These are phyloP conservation scores for Adansonia digitata DNA, from an alignment of 345 rosid genomes.

Conservation along the genomic window DNA sequence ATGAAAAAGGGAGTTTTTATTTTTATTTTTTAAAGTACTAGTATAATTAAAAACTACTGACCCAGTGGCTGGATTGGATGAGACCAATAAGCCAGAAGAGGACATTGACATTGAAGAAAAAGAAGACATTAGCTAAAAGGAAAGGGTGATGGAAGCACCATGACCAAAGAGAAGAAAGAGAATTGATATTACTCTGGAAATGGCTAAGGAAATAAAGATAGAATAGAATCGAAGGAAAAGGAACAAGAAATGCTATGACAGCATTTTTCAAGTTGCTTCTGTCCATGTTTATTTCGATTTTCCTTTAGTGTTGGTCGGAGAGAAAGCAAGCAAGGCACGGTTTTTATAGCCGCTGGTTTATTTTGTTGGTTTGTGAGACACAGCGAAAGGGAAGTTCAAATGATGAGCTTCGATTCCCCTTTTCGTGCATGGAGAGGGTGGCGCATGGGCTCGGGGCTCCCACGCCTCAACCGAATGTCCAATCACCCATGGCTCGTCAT, in stretches of 20 bases:
- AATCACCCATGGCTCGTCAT: background rate
- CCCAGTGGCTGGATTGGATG: slow-evolving; percentile 85
- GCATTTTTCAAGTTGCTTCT: slow-evolving; percentile 50
- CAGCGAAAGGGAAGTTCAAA: background rate
- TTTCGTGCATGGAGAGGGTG: background rate
- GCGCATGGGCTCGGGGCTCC: background rate
- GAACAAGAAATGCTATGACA: slow-evolving; percentile 55
- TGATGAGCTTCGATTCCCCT: background rate
- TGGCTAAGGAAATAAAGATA: slow-evolving; percentile 54
- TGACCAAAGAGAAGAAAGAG: slow-evolving; percentile 37
- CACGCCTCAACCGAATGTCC: slow-evolving; percentile 2
- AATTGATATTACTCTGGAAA: slow-evolving; percentile 11
- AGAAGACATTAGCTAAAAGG: slow-evolving; percentile 65
- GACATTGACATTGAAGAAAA: slow-evolving; percentile 89
- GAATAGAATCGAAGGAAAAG: slow-evolving; percentile 72
- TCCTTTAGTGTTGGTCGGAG: background rate
- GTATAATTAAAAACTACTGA: slow-evolving; percentile 12
- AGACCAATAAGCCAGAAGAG: slow-evolving; percentile 84
- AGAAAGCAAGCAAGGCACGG: background rate
- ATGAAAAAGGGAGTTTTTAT: background rate
- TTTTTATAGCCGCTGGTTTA: background rate
- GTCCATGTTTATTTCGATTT: slow-evolving; percentile 24
- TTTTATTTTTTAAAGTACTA: background rate
- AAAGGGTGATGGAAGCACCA: slow-evolving; percentile 87
- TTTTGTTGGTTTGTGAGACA: background rate